Evolutionary conservation across 768 basidiomycete genomes (phyloP).

Genomic region (Termitomyces sp.): DNA sequence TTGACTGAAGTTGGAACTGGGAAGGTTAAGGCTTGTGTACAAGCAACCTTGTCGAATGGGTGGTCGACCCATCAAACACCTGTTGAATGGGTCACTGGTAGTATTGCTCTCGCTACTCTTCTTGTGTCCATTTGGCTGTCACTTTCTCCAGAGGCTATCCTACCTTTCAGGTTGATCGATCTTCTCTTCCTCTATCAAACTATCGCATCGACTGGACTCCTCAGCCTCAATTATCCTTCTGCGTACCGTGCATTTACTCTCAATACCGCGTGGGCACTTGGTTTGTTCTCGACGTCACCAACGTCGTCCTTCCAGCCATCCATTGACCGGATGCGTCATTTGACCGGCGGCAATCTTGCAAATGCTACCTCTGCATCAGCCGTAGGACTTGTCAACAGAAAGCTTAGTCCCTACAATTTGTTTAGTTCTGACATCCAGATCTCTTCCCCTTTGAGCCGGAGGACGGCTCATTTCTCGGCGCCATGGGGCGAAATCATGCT

Average conservation of each 20-base stretch:
- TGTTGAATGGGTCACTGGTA: constrained; percentile 77
- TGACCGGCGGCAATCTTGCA: constrained; percentile 73
- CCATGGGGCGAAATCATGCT: not conserved
- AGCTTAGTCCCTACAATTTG: constrained; percentile 72
- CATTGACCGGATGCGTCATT: constrained; percentile 77
- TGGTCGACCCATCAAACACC: constrained; percentile 71
- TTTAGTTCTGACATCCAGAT: not conserved
- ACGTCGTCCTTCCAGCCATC: constrained; percentile 62
- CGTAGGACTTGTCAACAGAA: constrained; percentile 74
- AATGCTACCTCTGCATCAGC: constrained; percentile 55
- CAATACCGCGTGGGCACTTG: constrained; percentile 89
- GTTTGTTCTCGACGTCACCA: constrained; percentile 53
- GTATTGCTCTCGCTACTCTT: constrained; percentile 55
- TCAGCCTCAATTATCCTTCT: constrained; percentile 84
- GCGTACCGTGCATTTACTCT: constrained; percentile 75
- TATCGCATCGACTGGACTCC: constrained; percentile 72
- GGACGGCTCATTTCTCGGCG: not conserved
- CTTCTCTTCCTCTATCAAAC: constrained; percentile 80
- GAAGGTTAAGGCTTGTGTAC: constrained; percentile 80
- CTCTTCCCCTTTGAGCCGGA: not conserved
- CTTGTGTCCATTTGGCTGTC: constrained; percentile 64
- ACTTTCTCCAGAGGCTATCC: constrained; percentile 45
- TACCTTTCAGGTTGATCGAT: constrained; percentile 77
- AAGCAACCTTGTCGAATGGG: constrained; percentile 89
- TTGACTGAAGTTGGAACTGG: constrained; percentile 67